Percentiles rank a stretch among this genome's conserved stretches.
These are phyloP conservation scores for Fusarium pseudonygamai DNA, from an alignment of 2,329 filamentous ascomycete genomes.

Conservation along the genomic window DNA sequence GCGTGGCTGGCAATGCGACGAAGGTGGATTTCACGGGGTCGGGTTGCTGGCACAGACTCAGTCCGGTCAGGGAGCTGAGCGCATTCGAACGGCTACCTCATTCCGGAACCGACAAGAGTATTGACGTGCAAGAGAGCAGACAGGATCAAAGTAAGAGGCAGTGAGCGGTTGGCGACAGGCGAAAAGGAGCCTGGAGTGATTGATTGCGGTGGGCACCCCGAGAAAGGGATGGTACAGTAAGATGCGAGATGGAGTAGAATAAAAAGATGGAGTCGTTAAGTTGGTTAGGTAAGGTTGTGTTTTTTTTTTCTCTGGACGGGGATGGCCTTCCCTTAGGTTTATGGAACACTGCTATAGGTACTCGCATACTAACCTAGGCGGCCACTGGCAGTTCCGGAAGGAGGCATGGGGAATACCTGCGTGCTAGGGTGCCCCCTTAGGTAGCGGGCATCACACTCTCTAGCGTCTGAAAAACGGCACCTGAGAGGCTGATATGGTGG, in stretches of 20 bases:
- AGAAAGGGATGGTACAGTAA: conserved; percentile 35
- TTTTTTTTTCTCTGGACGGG: conserved; percentile 31
- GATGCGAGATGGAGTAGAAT: conserved; percentile 37
- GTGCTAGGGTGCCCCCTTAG: conserved; percentile 12
- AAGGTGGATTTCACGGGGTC: conserved; percentile 40
- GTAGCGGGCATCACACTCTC: conserved; percentile 4
- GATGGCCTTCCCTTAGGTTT: conserved; percentile 14
- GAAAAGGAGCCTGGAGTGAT: conserved; percentile 12
- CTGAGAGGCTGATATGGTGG: conserved; percentile 31
- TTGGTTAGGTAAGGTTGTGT: conserved; percentile 29
- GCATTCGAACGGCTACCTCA: conserved; percentile 66
- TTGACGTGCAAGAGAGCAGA: conserved; percentile 21
- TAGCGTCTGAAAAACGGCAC: conserved; percentile 18
- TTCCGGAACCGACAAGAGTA: conserved; percentile 53
- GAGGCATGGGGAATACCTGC: conserved; percentile 17
- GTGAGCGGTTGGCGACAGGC: conserved; percentile 17
- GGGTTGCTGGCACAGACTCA: conserved; percentile 55
- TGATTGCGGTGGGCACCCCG: conserved; percentile 29
- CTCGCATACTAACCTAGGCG: not conserved
- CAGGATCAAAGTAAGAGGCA: not conserved
- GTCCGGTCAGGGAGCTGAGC: conserved; percentile 70
- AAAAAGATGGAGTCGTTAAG: conserved; percentile 43
- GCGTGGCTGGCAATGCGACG: conserved; percentile 46
- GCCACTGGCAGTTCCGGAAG: conserved; percentile 33
- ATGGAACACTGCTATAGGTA: conserved; percentile 20